A percentile compares a stretch with the other conserved stretches of the same genome.
phyloP scores from a whole-genome alignment of 2,329 filamentous ascomycete species.

The Lachnellula cervina region DNA sequence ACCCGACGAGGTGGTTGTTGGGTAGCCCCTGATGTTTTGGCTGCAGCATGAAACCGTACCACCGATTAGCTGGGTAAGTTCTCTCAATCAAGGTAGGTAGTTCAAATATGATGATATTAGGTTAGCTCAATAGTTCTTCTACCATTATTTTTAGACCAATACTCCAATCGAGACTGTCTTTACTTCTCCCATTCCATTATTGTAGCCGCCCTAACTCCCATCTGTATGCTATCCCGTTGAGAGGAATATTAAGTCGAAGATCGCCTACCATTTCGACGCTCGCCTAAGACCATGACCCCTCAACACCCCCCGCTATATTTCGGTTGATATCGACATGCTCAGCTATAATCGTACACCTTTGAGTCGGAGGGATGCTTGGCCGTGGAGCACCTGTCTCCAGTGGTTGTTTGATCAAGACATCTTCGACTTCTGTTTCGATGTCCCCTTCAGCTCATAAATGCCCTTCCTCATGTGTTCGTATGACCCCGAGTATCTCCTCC shows the following conservation, averaged over 20 bases:
- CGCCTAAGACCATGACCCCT: too few species aligned
- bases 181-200: too few species aligned
- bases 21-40: not conserved
- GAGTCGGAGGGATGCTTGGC: not conserved
- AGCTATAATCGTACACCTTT: not conserved
- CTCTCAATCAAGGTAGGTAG: not conserved
- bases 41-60: not conserved
- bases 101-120: not conserved
- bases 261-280: too few species aligned
- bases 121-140: not conserved
- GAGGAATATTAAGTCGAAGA: too few species aligned
- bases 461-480: slow-evolving; percentile 20
- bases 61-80: not conserved
- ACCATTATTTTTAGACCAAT: not conserved
- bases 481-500: slow-evolving; percentile 24
- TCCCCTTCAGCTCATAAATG: not conserved
- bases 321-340: not conserved
- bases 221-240: too few species aligned
- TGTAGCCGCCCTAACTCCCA: too few species aligned
- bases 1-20: not conserved
- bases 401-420: too few species aligned
- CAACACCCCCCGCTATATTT: not conserved
- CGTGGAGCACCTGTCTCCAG: not conserved
- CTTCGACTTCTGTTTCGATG: not conserved
- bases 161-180: not conserved